phyloP scores from a whole-genome alignment of 176 grass and related monocot species.

The Aegilops umbellulata region DNA sequence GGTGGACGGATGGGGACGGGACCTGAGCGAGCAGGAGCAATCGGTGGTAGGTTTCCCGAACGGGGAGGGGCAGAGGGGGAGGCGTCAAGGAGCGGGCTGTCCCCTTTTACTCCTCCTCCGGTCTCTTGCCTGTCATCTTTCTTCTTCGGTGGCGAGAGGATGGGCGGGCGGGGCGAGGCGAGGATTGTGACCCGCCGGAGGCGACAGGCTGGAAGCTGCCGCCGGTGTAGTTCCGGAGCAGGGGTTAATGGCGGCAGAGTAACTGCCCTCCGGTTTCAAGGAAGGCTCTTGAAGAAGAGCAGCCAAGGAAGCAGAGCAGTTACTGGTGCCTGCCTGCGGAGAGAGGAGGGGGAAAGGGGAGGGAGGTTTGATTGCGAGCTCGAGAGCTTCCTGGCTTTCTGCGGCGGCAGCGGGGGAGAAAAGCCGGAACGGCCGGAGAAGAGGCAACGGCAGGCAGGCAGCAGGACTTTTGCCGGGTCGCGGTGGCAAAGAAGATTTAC shows the following conservation, averaged over 20 bases:
- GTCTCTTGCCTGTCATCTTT: too few relatives aligned
- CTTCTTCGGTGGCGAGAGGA: neutral
- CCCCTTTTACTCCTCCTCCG: slow-evolving; percentile 17
- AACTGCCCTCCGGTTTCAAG: slow-evolving; percentile 30
- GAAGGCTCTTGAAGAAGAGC: slow-evolving; percentile 27
- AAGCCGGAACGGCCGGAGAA: neutral
- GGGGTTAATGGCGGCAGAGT: neutral
- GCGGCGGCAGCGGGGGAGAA: neutral
- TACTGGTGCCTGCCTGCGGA: neutral
- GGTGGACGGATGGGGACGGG: neutral
- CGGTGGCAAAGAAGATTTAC: neutral
- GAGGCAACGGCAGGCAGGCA: neutral
- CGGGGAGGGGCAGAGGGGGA: neutral
- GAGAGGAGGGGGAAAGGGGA: neutral
- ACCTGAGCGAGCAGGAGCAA: neutral
- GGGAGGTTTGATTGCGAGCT: slow-evolving; percentile 1
- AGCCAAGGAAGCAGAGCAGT: neutral
- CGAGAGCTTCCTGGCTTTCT: neutral
- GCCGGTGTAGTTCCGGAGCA: neutral
- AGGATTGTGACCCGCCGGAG: neutral
- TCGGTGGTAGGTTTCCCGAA: neutral
- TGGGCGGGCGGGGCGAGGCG: too few relatives aligned
- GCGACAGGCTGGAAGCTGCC: slow-evolving; percentile 16
- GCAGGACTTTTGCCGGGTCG: neutral
- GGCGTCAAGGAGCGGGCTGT: neutral